phyloP scores from a whole-genome alignment of 2,329 filamentous ascomycete genomes.

The Alternaria triticimaculans region DNA sequence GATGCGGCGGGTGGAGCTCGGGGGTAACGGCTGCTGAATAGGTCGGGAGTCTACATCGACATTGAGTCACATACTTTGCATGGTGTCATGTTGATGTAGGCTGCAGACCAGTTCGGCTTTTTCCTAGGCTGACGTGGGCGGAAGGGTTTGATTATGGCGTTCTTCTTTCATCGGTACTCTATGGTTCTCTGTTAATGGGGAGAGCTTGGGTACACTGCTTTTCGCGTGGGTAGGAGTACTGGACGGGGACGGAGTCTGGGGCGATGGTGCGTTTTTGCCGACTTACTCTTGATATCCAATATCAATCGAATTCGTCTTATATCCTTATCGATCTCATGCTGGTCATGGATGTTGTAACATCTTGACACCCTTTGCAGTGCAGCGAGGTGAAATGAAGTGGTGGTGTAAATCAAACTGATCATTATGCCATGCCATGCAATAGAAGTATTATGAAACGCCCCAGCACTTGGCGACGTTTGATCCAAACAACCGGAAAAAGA shows the following conservation, averaged over 20 bases:
- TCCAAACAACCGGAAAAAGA: not conserved
- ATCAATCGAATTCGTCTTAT: not conserved
- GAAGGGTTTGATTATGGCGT: not conserved
- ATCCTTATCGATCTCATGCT: too few relatives aligned
- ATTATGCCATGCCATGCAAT: not conserved
- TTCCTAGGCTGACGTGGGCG: too few relatives aligned
- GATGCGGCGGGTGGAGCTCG: not conserved
- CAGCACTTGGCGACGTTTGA: slow-evolving; percentile 18
- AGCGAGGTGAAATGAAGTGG: too few relatives aligned
- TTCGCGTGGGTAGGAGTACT: not conserved
- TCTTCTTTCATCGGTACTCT: not conserved
- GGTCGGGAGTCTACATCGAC: not conserved
- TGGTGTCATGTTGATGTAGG: too few relatives aligned
- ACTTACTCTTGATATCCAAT: not conserved
- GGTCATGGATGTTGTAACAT: too few relatives aligned
- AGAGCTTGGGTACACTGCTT: not conserved
- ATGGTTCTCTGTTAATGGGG: not conserved
- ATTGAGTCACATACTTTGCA: too few relatives aligned
- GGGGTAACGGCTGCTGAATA: not conserved
- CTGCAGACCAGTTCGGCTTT: too few relatives aligned
- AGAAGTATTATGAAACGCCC: slow-evolving; percentile 3
- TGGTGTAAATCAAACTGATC: not conserved
- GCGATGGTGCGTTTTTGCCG: not conserved
- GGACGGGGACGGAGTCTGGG: too few relatives aligned
- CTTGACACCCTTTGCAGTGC: too few relatives aligned